Percentiles rank a stretch among this genome's conserved stretches.
Evolutionary conservation across 306 rosid species (phyloP).

Genomic region (Phaseolus lunatus): DNA sequence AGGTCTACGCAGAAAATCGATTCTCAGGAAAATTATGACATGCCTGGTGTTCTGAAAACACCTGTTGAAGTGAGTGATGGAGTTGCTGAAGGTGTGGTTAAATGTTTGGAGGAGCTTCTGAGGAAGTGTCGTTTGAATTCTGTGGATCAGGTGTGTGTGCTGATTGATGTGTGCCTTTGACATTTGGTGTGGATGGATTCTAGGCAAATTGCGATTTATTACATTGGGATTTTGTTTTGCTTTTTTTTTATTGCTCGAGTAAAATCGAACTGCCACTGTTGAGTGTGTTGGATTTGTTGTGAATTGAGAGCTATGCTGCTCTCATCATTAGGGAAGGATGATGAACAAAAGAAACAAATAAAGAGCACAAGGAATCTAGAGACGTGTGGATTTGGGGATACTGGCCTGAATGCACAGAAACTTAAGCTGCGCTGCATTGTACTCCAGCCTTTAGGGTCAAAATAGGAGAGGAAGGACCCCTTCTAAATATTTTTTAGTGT

Average conservation of each 20-base stretch:
- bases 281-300: neutral
- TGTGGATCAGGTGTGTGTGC: constrained; percentile 81
- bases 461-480: neutral
- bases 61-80: constrained; percentile 68
- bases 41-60: constrained; percentile 40
- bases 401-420: neutral
- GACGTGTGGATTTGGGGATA: neutral
- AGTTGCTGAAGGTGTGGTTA: constrained; percentile 88
- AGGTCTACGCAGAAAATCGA: constrained; percentile 66
- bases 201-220: constrained; percentile 11
- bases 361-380: constrained; percentile 9
- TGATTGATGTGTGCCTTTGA: constrained; percentile 38
- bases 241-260: constrained; percentile 14
- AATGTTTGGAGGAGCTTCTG: constrained; percentile 85
- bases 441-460: neutral
- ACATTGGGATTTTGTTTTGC: neutral
- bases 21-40: constrained; percentile 53
- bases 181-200: constrained; percentile 25
- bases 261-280: neutral
- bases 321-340: constrained; percentile 16
- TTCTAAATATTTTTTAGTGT: constrained; percentile 28
- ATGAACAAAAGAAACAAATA: neutral
- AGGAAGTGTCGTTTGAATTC: constrained; percentile 80
- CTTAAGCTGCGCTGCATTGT: constrained; percentile 3
- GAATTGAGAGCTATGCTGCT: constrained; percentile 3